Evolutionary conservation across 768 basidiomycete genomes (phyloP).

Genomic region (Filobasidium floriforme): DNA sequence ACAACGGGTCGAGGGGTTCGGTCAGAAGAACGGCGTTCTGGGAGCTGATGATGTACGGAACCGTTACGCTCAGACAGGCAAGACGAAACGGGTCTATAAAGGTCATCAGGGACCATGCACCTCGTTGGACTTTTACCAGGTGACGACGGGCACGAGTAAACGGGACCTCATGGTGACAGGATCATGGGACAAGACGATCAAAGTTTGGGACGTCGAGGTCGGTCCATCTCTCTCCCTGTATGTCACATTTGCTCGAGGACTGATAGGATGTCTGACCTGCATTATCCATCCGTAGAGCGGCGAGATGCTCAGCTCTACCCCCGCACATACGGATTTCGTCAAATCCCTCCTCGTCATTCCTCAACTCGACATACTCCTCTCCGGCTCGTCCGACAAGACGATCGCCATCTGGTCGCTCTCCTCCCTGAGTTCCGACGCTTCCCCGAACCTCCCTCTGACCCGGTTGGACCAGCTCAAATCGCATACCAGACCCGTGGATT

Average conservation of each 20-base stretch:
- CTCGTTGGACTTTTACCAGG: constrained; percentile 58
- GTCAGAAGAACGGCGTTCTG: too few species aligned
- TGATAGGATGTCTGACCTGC: constrained; percentile 4
- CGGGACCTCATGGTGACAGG: constrained; percentile 67
- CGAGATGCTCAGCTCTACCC: constrained; percentile 59
- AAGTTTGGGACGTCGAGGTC: constrained; percentile 75
- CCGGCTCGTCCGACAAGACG: constrained; percentile 82
- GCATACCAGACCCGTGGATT: constrained; percentile 82
- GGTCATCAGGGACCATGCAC: constrained; percentile 89
- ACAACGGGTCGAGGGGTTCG: constrained; percentile 2
- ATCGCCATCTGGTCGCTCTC: constrained; percentile 72
- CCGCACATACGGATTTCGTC: constrained; percentile 82
- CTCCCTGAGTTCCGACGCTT: constrained; percentile 5
- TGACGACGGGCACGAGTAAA: constrained; percentile 48
- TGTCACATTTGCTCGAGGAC: constrained; percentile 6
- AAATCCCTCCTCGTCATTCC: constrained; percentile 72
- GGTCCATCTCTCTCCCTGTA: constrained; percentile 27
- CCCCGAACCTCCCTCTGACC: neutral
- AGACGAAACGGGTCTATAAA: constrained; percentile 63
- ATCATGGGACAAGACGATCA: constrained; percentile 96
- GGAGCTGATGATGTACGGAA: neutral
- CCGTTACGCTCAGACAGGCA: constrained; percentile 60
- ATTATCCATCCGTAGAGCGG: constrained; percentile 57
- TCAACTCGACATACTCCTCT: constrained; percentile 60
- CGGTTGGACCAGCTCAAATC: constrained; percentile 44